Percentiles rank a stretch among this genome's conserved stretches.
These are phyloP conservation scores for Lentinula detonsa DNA, from an alignment of 768 basidiomycete species.

Conservation along the genomic window DNA sequence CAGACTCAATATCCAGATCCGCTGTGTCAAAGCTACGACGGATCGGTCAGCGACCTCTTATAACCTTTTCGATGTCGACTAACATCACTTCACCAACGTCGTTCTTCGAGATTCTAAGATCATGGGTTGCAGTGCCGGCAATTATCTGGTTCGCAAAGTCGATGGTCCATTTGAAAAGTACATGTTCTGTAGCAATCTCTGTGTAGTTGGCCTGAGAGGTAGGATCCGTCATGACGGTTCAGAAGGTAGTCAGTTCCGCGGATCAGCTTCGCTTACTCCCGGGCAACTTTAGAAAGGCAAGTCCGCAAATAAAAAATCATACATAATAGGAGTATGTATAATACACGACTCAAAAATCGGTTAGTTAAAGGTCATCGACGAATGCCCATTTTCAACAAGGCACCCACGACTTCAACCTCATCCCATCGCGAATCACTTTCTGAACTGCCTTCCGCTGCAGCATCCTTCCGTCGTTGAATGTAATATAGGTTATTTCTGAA, in stretches of 20 bases:
- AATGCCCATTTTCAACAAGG: slow-evolving; percentile 85
- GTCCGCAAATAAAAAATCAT: background rate
- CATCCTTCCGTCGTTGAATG: slow-evolving; percentile 71
- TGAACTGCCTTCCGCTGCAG: slow-evolving; percentile 28
- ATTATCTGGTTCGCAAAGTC: slow-evolving; percentile 63
- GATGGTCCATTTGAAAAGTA: slow-evolving; percentile 72
- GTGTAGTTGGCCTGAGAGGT: slow-evolving; percentile 80
- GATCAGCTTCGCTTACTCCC: background rate
- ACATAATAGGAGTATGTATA: background rate
- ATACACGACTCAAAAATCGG: background rate
- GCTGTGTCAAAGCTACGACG: slow-evolving; percentile 68
- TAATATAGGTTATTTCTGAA: slow-evolving; percentile 87
- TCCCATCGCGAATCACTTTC: slow-evolving; percentile 61
- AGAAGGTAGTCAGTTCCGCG: background rate
- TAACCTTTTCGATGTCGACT: background rate
- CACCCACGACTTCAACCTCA: slow-evolving; percentile 85
- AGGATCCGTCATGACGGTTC: slow-evolving; percentile 36
- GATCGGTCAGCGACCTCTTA: background rate
- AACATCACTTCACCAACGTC: slow-evolving; percentile 57
- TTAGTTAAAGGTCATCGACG: slow-evolving; percentile 32
- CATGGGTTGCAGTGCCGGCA: slow-evolving; percentile 60
- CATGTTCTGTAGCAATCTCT: slow-evolving; percentile 57
- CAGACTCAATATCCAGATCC: slow-evolving; percentile 54
- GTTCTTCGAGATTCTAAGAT: slow-evolving; percentile 46
- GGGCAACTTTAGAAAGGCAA: background rate